Evolutionary conservation across 129 eudicot species (phyloP).

Genomic region (Saposhnikovia divaricata): DNA sequence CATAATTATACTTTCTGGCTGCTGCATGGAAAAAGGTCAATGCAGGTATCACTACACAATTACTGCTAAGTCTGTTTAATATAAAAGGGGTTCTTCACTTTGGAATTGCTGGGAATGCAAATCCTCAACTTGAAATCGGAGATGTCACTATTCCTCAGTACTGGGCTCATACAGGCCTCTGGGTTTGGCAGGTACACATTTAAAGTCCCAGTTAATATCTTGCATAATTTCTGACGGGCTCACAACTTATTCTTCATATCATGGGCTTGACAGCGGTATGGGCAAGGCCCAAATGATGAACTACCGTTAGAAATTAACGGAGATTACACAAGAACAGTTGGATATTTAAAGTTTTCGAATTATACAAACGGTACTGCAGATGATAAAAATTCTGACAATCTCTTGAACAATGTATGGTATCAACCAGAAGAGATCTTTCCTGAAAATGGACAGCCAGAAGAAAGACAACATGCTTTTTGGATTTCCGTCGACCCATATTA

Average conservation of each 20-base stretch:
- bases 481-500: slow-evolving; percentile 43
- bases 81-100: slow-evolving; percentile 40
- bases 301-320: slow-evolving; percentile 43
- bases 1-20: too few species aligned
- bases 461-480: slow-evolving; percentile 64
- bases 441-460: slow-evolving; percentile 44
- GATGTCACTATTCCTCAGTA: slow-evolving; percentile 47
- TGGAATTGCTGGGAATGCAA: slow-evolving; percentile 59
- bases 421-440: slow-evolving; percentile 72
- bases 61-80: slow-evolving; percentile 31
- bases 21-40: slow-evolving; percentile 27
- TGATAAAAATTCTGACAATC: slow-evolving; percentile 18
- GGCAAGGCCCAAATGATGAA: slow-evolving; percentile 37
- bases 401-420: slow-evolving; percentile 53
- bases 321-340: slow-evolving; percentile 44
- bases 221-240: neutral
- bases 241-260: neutral
- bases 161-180: slow-evolving; percentile 62
- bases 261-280: slow-evolving; percentile 32
- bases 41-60: slow-evolving; percentile 44
- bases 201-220: too few species aligned
- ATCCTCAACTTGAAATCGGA: slow-evolving; percentile 40
- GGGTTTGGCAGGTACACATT: slow-evolving; percentile 50
- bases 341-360: slow-evolving; percentile 39
- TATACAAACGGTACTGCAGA: slow-evolving; percentile 26